Evolutionary conservation across 148 eudicot genomes (phyloP).

Genomic region (Rhododendron mucronatum): DNA sequence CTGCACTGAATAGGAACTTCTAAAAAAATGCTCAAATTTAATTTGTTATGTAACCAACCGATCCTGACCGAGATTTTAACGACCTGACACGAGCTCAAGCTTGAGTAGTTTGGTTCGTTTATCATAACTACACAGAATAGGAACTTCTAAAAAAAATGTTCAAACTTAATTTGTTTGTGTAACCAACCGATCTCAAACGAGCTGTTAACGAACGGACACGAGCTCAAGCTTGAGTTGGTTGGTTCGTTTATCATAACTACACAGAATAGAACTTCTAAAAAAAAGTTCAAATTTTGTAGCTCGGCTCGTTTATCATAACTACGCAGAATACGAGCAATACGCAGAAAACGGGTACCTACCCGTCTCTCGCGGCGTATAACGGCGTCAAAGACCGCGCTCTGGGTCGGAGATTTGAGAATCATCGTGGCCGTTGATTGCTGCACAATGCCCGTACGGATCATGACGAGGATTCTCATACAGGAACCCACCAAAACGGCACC

Average conservation of each 20-base stretch:
- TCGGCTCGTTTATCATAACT: not conserved
- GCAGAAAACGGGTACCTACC: conserved; percentile 12
- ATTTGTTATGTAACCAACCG: not conserved
- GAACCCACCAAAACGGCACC: conserved; percentile 20
- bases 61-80: not conserved
- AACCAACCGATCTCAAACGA: no score
- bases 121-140: no score
- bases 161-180: no score
- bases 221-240: no score
- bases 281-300: no score
- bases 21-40: no score
- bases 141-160: no score
- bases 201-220: no score
- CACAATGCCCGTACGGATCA: conserved; percentile 43
- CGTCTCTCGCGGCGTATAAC: conserved; percentile 34
- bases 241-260: no score
- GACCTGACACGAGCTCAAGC: not conserved
- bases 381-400: conserved; percentile 15
- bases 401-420: conserved; percentile 28
- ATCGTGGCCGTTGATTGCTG: conserved; percentile 54
- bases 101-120: no score
- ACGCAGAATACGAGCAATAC: not conserved
- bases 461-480: conserved; percentile 31
- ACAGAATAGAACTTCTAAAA: no score
- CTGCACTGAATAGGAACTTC: no score